Percentiles rank a stretch among this genome's conserved stretches.
Conservation (phyloP, 1,284 basidiomycete genomes). For the Trichosporon coremiiforme region DNA sequence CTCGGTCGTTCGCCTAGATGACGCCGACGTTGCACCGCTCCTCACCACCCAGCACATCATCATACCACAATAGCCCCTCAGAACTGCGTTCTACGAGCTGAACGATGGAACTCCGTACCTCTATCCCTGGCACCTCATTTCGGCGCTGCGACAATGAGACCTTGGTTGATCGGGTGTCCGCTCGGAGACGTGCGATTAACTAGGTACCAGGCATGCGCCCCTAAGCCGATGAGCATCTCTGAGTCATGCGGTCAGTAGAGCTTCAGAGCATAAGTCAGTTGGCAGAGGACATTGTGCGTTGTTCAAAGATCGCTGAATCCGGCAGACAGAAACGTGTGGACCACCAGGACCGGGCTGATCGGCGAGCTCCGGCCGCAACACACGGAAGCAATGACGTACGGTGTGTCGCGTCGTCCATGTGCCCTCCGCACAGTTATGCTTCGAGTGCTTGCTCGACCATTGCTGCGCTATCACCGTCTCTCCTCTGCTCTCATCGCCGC, state of each 20-base stretch:
- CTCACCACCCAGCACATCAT: neutral
- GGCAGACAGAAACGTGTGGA: neutral
- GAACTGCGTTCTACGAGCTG: neutral
- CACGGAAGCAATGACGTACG: slow-evolving; percentile 10
- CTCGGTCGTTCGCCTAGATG: neutral
- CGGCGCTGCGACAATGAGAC: neutral
- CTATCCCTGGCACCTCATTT: neutral
- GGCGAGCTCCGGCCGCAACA: slow-evolving; percentile 14
- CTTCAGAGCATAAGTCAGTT: too few species aligned
- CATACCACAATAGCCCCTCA: neutral
- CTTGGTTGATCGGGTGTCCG: neutral
- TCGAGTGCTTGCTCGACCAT: neutral
- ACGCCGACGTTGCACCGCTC: neutral
- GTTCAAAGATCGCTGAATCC: too few species aligned
- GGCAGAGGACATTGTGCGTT: too few species aligned
- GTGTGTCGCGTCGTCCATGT: neutral
- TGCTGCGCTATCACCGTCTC: neutral
- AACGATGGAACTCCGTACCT: neutral
- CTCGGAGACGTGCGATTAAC: too few species aligned
- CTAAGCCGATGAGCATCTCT: too few species aligned
- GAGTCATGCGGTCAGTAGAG: too few species aligned
- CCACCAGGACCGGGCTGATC: neutral
- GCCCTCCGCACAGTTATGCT: neutral
- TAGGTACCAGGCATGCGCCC: too few species aligned
- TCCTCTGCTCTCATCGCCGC: neutral